These are phyloP conservation scores for Ophiosphaerella herpotricha DNA, from an alignment of 2,329 filamentous ascomycete genomes.

Conservation along the genomic window DNA sequence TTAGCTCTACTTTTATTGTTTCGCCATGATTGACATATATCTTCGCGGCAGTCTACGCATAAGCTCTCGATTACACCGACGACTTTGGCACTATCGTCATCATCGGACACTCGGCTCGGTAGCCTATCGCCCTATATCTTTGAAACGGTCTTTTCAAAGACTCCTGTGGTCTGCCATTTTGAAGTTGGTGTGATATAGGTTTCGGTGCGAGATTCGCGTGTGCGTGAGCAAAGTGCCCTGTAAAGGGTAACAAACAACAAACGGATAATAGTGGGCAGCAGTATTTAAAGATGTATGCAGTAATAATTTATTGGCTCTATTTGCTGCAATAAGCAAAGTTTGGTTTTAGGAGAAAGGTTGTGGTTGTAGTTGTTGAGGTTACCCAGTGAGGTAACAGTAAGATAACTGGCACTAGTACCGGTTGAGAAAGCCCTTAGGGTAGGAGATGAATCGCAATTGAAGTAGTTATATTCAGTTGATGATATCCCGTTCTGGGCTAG, in stretches of 20 bases:
- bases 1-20: slow-evolving; percentile 18
- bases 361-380: slow-evolving; percentile 8
- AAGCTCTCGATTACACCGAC: slow-evolving; percentile 60
- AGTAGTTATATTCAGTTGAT: no score
- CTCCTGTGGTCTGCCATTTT: slow-evolving; percentile 44
- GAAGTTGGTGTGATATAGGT: not conserved
- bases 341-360: slow-evolving; percentile 1
- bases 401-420: no score
- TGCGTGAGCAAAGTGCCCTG: no score
- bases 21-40: slow-evolving; percentile 38
- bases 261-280: no score
- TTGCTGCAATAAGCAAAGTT: not conserved
- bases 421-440: no score
- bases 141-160: slow-evolving; percentile 55
- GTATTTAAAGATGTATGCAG: not conserved
- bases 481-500: no score
- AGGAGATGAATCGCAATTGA: no score
- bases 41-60: slow-evolving; percentile 60
- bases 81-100: slow-evolving; percentile 51
- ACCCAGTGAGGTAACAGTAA: no score
- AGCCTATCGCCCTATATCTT: slow-evolving; percentile 57
- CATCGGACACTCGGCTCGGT: slow-evolving; percentile 45
- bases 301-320: slow-evolving; percentile 1
- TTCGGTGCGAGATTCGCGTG: no score
- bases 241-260: no score